Conservation (phyloP, 2,329 filamentous ascomycete genomes). For the Colletotrichum sp. region DNA sequence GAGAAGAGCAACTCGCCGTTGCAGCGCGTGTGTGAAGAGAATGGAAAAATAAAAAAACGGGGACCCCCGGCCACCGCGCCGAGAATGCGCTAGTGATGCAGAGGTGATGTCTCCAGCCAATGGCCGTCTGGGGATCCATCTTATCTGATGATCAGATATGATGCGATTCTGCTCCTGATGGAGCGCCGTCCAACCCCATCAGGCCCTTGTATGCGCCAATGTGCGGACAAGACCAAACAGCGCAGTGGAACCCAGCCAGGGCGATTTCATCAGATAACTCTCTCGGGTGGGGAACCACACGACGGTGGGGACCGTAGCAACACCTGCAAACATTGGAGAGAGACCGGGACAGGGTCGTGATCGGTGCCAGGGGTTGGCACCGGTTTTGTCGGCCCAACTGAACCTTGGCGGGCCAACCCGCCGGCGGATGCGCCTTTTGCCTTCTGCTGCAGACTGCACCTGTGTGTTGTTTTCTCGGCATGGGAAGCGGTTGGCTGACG, state of each 20-base stretch:
- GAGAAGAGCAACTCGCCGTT: background rate
- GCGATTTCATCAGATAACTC: constrained; percentile 17
- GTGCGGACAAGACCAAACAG: background rate
- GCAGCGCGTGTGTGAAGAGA: background rate
- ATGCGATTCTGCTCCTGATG: constrained; percentile 13
- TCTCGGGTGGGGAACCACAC: constrained; percentile 6
- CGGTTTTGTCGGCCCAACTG: constrained; percentile 11
- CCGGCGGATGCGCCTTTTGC: background rate
- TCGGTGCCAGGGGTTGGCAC: constrained; percentile 5
- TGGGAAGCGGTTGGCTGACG: constrained; percentile 14
- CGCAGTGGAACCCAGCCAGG: background rate
- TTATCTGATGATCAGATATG: constrained; percentile 26
- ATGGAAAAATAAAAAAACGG: background rate
- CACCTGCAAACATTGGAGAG: background rate
- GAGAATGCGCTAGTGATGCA: constrained; percentile 11
- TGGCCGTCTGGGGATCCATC: constrained; percentile 10
- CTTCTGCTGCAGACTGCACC: background rate
- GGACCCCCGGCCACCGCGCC: background rate
- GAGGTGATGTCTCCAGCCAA: constrained; percentile 2
- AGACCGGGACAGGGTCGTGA: background rate
- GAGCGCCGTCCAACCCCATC: background rate
- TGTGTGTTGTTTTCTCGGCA: background rate
- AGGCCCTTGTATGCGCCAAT: background rate
- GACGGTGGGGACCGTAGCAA: background rate
- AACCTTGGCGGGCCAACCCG: constrained; percentile 5